Conservation (phyloP, 225 moss, liverwort and hornwort species). For the Thuidium tamariscinum region DNA sequence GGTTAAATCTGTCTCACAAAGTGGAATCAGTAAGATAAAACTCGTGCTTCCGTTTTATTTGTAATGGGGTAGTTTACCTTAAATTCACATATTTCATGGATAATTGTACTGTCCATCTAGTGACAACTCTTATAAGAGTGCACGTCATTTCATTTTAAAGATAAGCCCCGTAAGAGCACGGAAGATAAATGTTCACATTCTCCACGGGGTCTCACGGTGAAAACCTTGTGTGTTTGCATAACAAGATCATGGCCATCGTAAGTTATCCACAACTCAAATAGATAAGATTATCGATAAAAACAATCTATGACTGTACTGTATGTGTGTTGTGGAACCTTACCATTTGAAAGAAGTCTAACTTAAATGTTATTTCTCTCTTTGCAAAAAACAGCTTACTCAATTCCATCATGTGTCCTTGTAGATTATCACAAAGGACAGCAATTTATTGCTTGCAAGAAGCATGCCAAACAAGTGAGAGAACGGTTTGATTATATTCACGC, state of each 20-base stretch:
- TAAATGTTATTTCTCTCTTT: background rate
- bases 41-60: too few relatives aligned
- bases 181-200: background rate
- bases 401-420: background rate
- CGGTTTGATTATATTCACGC: fast-evolving
- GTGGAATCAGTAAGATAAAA: too few relatives aligned
- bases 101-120: background rate
- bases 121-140: background rate
- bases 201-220: too few relatives aligned
- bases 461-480: background rate
- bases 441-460: background rate
- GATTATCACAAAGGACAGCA: too few relatives aligned
- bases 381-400: background rate
- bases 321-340: too few relatives aligned
- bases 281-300: background rate
- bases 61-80: too few relatives aligned
- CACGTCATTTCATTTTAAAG: background rate
- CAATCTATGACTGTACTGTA: background rate
- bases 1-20: too few relatives aligned
- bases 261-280: background rate
- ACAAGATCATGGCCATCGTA: background rate
- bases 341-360: background rate
- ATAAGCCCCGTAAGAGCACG: background rate
- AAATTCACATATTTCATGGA: too few relatives aligned
- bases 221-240: background rate